Percentiles rank a stretch among this genome's conserved stretches.
Conservation (phyloP, 2,329 filamentous ascomycete species). For the Fusarium marasasianum region DNA sequence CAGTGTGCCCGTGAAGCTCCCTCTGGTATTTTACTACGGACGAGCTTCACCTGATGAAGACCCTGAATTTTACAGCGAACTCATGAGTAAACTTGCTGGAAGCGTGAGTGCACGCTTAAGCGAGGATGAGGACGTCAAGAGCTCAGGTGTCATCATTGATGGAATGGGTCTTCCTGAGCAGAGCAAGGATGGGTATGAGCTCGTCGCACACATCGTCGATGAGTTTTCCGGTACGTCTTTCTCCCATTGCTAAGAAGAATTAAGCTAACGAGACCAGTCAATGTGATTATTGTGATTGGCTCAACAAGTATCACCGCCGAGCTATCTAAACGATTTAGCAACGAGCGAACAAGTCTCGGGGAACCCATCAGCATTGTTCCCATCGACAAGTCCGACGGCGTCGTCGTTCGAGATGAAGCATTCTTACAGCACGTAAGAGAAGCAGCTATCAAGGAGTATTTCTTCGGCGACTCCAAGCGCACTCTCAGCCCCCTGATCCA, state of each 20-base stretch:
- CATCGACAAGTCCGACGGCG: slow-evolving; percentile 86
- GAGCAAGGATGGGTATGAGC: slow-evolving; percentile 74
- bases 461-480: slow-evolving; percentile 83
- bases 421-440: slow-evolving; percentile 81
- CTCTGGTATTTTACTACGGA: slow-evolving; percentile 90
- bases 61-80: slow-evolving; percentile 73
- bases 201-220: slow-evolving; percentile 78
- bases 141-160: slow-evolving; percentile 86
- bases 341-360: slow-evolving; percentile 63
- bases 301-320: slow-evolving; percentile 80
- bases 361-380: slow-evolving; percentile 80
- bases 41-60: slow-evolving; percentile 77
- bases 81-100: slow-evolving; percentile 80
- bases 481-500: slow-evolving; percentile 89
- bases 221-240: slow-evolving; percentile 62
- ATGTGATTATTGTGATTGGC: slow-evolving; percentile 83
- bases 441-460: slow-evolving; percentile 87
- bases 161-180: slow-evolving; percentile 75
- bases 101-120: slow-evolving; percentile 80
- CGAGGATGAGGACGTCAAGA: slow-evolving; percentile 76
- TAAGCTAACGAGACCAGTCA: slow-evolving; percentile 69
- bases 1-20: slow-evolving; percentile 88
- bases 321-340: slow-evolving; percentile 74
- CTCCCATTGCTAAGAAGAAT: no score
- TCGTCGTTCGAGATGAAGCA: slow-evolving; percentile 75